Conservation (phyloP, 2,329 filamentous ascomycete species). For the Beauveria brongniartii region DNA sequence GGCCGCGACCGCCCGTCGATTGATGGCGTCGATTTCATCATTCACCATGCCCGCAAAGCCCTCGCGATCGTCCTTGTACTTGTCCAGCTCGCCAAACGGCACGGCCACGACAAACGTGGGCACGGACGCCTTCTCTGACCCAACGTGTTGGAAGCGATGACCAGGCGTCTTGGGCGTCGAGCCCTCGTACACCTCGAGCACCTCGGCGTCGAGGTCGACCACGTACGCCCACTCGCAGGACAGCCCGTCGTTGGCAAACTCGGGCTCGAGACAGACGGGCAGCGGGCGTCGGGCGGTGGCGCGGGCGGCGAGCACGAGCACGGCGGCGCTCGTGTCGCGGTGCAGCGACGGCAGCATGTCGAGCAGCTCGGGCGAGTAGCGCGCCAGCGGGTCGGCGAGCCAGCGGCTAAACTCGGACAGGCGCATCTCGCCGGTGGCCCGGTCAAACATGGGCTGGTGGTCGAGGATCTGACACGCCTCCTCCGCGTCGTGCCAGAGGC, state of each 20-base stretch:
- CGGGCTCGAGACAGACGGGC: not conserved
- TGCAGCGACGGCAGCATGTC: constrained; percentile 1
- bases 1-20: not conserved
- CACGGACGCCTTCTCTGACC: not conserved
- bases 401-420: not conserved
- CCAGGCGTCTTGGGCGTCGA: not conserved
- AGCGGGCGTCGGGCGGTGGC: not conserved
- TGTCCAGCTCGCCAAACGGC: not conserved
- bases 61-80: not conserved
- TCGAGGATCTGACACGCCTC: not conserved
- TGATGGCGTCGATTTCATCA: not conserved
- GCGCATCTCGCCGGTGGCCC: not conserved
- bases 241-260: constrained; percentile 6
- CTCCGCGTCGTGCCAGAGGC: not conserved
- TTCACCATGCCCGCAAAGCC: not conserved
- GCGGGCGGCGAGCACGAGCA: not conserved
- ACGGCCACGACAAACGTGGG: not conserved
- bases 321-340: not conserved
- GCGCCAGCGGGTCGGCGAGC: not conserved
- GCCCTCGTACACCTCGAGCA: constrained; percentile 1
- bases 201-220: not conserved
- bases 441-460: not conserved
- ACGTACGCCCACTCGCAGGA: constrained; percentile 9
- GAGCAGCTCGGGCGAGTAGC: constrained; percentile 5
- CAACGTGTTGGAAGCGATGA: not conserved